Evolutionary conservation across 2,329 filamentous ascomycete species (phyloP), one percentile per base, ranked within the genome.

Genomic region (Colletotrichum plurivorum): DNA sequence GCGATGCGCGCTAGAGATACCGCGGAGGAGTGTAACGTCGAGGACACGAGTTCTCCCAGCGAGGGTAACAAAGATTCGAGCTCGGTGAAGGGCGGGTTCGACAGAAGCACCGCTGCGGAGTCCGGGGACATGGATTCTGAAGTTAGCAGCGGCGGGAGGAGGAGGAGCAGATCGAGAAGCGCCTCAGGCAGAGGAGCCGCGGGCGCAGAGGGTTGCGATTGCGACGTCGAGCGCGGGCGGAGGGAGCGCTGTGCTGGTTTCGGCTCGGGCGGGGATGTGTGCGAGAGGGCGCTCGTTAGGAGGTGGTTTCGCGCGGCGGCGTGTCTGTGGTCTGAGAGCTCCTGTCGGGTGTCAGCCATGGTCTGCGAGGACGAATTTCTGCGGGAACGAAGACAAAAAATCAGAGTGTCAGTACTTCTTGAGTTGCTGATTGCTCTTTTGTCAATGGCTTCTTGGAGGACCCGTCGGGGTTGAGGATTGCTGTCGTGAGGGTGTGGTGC

Each of bases 381-480:
- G 36, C 8, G 8, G 49, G 36, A 25, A 22, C 56, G 15, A 36
- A 20, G 43, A 56, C 45, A 10, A 20, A 13, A 41, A 52, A 12
- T 16, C 13, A 62, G 39, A 20, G 46, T n/a, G 41, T 4, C 2
- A 13, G 46, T 73, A 90, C 89, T 74, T 88, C 79, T 49, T 80
- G 81, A 2, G 87, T 82, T 2, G 80, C 80, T 65, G 84, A 82
- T 22, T 86, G 83, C 74, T 88, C 84, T 71, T 85, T 84, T 16
- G 82, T 82, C 2, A 80, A 78, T n/a, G 82, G 79, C n/a, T 83
- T 78, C 73, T 83, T 88, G 2, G 87, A 88, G 9, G 89, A 88
- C 2, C 86, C 88, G 76, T 90, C 86, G 0, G 84, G 77, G 71
- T 89, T 88, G 5, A 92, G 82, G 27, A 90, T 76, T 2, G 81